Evolutionary conservation across 2,329 filamentous ascomycete genomes (phyloP).

Genomic region (Magnaporthales sp.): DNA sequence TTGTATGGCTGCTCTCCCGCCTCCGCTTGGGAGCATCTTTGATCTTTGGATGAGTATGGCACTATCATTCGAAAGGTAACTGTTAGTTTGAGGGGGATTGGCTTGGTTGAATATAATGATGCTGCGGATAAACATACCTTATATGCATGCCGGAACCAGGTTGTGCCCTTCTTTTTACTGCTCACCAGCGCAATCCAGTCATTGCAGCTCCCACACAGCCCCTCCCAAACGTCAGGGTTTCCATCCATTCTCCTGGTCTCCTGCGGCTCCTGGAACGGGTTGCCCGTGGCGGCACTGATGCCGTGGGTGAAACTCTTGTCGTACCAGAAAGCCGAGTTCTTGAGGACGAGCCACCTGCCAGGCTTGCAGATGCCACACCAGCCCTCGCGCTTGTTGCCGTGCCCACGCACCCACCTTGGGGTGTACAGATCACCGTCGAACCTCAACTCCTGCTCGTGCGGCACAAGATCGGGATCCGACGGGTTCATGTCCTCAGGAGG

Average conservation of each 20-base stretch:
- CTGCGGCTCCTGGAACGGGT: constrained; percentile 68
- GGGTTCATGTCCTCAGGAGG: constrained; percentile 78
- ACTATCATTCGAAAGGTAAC: constrained; percentile 32
- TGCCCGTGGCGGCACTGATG: constrained; percentile 73
- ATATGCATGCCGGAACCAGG: constrained; percentile 84
- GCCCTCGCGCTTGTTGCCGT: constrained; percentile 79
- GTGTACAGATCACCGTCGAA: constrained; percentile 80
- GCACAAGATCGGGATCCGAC: constrained; percentile 63
- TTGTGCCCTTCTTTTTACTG: constrained; percentile 87
- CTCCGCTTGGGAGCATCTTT: constrained; percentile 63
- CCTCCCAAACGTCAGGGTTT: constrained; percentile 76
- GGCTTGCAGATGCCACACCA: constrained; percentile 88
- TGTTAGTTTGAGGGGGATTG: background rate
- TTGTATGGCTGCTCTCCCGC: constrained; percentile 49
- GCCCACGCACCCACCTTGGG: constrained; percentile 73
- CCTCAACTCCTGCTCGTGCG: constrained; percentile 69
- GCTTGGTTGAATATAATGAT: background rate
- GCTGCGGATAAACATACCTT: constrained; percentile 47
- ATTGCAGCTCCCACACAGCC: constrained; percentile 67
- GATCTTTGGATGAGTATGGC: constrained; percentile 62
- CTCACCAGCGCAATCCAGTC: constrained; percentile 76
- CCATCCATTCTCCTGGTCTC: constrained; percentile 69
- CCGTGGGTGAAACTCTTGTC: constrained; percentile 87
- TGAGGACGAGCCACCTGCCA: constrained; percentile 76
- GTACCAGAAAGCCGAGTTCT: constrained; percentile 90